Evolutionary conservation across 805 yeast species (phyloP), one percentile per base, ranked within the genome.

Genomic region (Ascoidea asiatica): DNA sequence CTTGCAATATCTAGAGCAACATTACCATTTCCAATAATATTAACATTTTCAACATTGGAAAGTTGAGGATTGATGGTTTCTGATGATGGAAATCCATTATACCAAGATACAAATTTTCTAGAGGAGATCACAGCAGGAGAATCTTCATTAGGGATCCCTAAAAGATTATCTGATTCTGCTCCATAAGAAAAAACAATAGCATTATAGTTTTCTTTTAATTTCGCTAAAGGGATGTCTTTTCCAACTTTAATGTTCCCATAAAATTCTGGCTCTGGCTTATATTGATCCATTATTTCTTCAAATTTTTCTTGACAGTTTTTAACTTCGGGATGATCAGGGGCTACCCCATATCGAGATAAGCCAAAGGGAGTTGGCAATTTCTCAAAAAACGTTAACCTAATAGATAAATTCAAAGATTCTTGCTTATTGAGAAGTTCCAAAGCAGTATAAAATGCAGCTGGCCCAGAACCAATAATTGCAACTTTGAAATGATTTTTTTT

Each of bases 251-350:
- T 77, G 55, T 87, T 86, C 1, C 97, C 97, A 44, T 72, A 67
- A 54, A 81, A 88, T 17, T 56, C 63, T 8, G 46, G 39, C 3
- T 19, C 42, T 11, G 43, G 18, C 5, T 19, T 13, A 18, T 46
- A 53, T 22, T 54, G 50, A 13, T 57, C 46, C 15, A 65, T 65
- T 19, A 68, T 64, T 44, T 79, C 78, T 7, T 70, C 72, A 56
- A 92, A 81, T 43, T 88, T 79, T 18, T 82, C 67, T 43, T 68
- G 72, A 53, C 92, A 83, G 48, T 79, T 79, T 59, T 89, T 90
- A 29, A 92, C 97, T 55, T 92, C 97, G 0, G 96, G 95, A 61
- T 92, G 97, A 62, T 92, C 99, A 2, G 99, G 99, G 0, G 98
- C 97, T n/a, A 92, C 97, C 1, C 99, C 99, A 57, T 75, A 89